phyloP scores from a whole-genome alignment of 1,139 yeast species.

The Nadsonia commutata region DNA sequence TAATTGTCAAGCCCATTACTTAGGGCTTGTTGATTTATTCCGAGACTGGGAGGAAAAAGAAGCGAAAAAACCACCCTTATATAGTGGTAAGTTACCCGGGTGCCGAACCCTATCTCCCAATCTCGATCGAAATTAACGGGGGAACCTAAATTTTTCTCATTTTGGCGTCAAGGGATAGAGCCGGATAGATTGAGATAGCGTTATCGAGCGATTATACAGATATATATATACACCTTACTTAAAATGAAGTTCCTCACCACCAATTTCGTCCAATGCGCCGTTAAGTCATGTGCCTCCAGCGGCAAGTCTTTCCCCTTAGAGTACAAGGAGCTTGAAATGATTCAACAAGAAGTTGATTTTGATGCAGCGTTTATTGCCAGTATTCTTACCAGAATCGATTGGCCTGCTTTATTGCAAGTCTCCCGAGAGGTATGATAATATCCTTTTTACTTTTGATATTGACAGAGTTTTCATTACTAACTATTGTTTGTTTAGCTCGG shows the following conservation, averaged over 20 bases:
- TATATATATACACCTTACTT: background rate
- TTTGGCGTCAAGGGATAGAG: background rate
- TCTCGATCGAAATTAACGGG: background rate
- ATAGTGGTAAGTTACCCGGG: conserved; percentile 22
- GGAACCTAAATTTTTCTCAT: background rate
- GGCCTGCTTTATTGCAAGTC: conserved; percentile 70
- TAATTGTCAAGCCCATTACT: no score
- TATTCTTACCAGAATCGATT: conserved; percentile 70
- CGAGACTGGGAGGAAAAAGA: no score
- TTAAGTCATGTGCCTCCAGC: conserved; percentile 62
- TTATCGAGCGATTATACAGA: conserved; percentile 14
- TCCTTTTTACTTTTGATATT: conserved; percentile 7
- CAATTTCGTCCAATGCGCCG: conserved; percentile 89
- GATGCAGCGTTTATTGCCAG: conserved; percentile 68
- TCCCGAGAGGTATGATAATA: conserved; percentile 56
- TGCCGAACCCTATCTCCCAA: conserved; percentile 14
- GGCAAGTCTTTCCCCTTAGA: conserved; percentile 69
- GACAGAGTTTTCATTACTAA: background rate
- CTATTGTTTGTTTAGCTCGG: conserved; percentile 30
- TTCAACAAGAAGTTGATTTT: conserved; percentile 66
- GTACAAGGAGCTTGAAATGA: conserved; percentile 57
- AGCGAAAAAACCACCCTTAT: conserved; percentile 14
- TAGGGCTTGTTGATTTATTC: no score
- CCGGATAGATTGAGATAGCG: conserved; percentile 21
- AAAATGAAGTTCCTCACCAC: conserved; percentile 85